phyloP scores from a whole-genome alignment of 1,284 basidiomycete genomes.

The Trichosporon coremiiforme region DNA sequence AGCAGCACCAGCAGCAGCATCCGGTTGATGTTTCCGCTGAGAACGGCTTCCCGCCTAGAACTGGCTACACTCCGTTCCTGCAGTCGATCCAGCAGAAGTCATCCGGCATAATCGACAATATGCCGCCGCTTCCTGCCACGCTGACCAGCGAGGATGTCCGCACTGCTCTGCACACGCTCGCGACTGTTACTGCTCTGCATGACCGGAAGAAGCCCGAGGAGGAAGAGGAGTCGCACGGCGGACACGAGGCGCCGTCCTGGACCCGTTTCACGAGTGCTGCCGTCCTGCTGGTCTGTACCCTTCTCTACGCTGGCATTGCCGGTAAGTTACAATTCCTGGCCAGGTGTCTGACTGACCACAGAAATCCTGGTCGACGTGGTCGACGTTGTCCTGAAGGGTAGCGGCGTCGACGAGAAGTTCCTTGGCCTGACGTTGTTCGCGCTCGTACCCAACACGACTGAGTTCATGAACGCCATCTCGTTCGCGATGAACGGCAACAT shows the following conservation, averaged over 20 bases:
- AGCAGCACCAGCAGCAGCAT: too few species aligned
- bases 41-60: conserved; percentile 12
- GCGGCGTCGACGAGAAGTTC: conserved; percentile 96
- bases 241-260: conserved; percentile 96
- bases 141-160: conserved; percentile 85
- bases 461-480: conserved; percentile 99
- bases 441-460: conserved; percentile 96
- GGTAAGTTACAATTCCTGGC: conserved; percentile 59
- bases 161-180: conserved; percentile 77
- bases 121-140: conserved; percentile 61
- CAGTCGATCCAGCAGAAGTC: conserved; percentile 64
- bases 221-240: conserved; percentile 61
- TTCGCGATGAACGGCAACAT: conserved; percentile 98
- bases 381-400: conserved; percentile 89
- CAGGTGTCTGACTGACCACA: conserved; percentile 46
- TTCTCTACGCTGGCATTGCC: conserved; percentile 92
- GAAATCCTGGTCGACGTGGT: conserved; percentile 95
- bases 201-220: conserved; percentile 43
- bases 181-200: conserved; percentile 79
- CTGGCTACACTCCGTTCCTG: conserved; percentile 67
- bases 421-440: conserved; percentile 95
- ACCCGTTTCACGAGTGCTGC: conserved; percentile 81
- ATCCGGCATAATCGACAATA: conserved; percentile 36
- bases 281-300: conserved; percentile 84
- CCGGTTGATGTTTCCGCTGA: background rate